Evolutionary conservation across 805 yeast species (phyloP).

Genomic region (Clavispora phyllophila): DNA sequence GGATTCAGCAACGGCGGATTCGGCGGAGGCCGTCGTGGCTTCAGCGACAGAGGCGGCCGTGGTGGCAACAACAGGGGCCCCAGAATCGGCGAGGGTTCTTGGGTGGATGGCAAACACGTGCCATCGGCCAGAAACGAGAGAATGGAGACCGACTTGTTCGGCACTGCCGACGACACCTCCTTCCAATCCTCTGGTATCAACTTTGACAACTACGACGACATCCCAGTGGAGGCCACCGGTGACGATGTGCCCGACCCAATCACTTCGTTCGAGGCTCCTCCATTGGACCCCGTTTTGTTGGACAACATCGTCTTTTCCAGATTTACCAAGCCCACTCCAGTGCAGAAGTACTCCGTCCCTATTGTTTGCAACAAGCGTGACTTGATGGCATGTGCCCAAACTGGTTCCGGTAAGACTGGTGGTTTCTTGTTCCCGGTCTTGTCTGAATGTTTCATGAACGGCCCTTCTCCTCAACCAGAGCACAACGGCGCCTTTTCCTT

Average conservation of each 20-base stretch:
- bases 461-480: constrained; percentile 64
- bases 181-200: constrained; percentile 96
- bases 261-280: constrained; percentile 82
- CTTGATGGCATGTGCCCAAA: constrained; percentile 96
- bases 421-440: constrained; percentile 98
- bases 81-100: constrained; percentile 66
- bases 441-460: constrained; percentile 81
- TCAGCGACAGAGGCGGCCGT: constrained; percentile 15
- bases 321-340: constrained; percentile 95
- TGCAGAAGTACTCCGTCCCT: constrained; percentile 90
- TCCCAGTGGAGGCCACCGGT: constrained; percentile 98
- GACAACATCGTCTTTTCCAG: constrained; percentile 85
- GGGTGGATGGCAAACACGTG: constrained; percentile 81
- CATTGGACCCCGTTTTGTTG: constrained; percentile 78
- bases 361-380: constrained; percentile 86
- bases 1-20: constrained; percentile 11
- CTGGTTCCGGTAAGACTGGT: constrained; percentile 99
- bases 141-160: constrained; percentile 78
- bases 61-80: constrained; percentile 17
- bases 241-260: constrained; percentile 92
- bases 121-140: constrained; percentile 71
- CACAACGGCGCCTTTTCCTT: constrained; percentile 51
- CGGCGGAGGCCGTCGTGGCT: constrained; percentile 26
- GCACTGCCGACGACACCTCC: constrained; percentile 65
- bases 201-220: constrained; percentile 97